Conservation (phyloP, 2,329 filamentous ascomycete genomes). For the Penicillium sclerotigenum region DNA sequence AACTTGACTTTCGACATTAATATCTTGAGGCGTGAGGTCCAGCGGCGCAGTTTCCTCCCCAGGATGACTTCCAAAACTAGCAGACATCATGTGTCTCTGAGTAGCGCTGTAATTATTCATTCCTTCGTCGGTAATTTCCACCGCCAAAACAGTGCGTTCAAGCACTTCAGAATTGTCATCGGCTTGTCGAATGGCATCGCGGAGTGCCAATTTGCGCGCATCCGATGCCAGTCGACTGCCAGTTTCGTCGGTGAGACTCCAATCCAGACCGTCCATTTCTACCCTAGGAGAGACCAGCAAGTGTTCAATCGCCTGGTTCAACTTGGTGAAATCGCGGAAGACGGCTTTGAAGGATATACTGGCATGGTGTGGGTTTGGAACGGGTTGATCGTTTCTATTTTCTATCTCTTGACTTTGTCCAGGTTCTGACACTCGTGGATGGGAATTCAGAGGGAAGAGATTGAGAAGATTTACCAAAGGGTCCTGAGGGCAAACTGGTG, state of each 20-base stretch:
- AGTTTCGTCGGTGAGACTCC: conserved; percentile 26
- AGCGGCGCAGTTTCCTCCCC: background rate
- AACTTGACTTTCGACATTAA: conserved; percentile 8
- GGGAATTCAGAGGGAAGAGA: conserved; percentile 2
- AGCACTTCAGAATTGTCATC: conserved; percentile 22
- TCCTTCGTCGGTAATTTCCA: conserved; percentile 14
- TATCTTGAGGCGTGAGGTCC: conserved; percentile 13
- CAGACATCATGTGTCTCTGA: background rate
- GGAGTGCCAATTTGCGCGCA: conserved; percentile 22
- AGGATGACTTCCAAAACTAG: background rate
- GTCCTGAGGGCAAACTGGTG: too few species aligned
- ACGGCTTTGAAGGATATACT: conserved; percentile 17
- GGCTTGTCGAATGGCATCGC: conserved; percentile 26
- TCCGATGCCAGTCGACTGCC: conserved; percentile 18
- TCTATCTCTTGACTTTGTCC: background rate
- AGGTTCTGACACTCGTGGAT: conserved; percentile 3
- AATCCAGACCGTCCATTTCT: conserved; percentile 22
- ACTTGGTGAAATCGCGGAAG: conserved; percentile 24
- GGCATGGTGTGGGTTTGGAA: conserved; percentile 18
- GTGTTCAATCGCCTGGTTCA: conserved; percentile 19
- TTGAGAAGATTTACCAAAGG: too few species aligned
- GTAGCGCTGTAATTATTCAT: background rate
- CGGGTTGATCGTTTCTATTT: conserved; percentile 7
- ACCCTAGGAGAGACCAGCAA: conserved; percentile 21
- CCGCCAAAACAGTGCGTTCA: conserved; percentile 13